These are phyloP conservation scores for Extremus antarcticus DNA, from an alignment of 495 filamentous ascomycete genomes.

Conservation along the genomic window DNA sequence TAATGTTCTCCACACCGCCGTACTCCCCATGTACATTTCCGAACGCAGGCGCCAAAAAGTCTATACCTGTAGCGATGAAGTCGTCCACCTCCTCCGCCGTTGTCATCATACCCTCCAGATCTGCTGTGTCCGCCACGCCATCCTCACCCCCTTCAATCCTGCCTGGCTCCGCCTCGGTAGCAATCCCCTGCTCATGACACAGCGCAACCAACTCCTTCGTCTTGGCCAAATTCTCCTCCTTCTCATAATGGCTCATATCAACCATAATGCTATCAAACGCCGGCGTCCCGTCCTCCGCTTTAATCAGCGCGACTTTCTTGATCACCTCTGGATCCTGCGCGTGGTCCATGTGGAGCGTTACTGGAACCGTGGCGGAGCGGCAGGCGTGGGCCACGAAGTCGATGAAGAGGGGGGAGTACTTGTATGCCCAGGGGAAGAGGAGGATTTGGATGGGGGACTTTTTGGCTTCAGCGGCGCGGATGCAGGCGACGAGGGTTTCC, in stretches of 20 bases:
- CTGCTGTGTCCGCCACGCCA: conserved; percentile 64
- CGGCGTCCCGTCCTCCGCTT: conserved; percentile 18
- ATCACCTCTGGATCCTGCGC: conserved; percentile 26
- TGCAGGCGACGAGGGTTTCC: conserved; percentile 68
- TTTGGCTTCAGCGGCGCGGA: conserved; percentile 65
- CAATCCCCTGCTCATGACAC: conserved; percentile 65
- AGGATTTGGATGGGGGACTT: conserved; percentile 68
- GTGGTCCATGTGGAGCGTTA: conserved; percentile 28
- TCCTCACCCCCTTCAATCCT: conserved; percentile 80
- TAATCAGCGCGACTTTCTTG: conserved; percentile 8
- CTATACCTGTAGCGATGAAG: conserved; percentile 69
- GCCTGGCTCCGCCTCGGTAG: conserved; percentile 70
- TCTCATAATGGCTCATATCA: conserved; percentile 53
- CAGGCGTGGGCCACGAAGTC: conserved; percentile 54
- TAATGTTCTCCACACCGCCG: conserved; percentile 54
- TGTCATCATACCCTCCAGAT: conserved; percentile 65
- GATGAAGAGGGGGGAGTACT: conserved; percentile 55
- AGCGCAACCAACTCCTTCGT: conserved; percentile 61
- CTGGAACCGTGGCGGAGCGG: conserved; percentile 41
- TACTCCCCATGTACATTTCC: conserved; percentile 82
- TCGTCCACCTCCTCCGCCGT: conserved; percentile 64
- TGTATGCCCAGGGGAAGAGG: conserved; percentile 76
- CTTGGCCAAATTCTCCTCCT: conserved; percentile 63
- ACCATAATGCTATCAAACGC: conserved; percentile 30
- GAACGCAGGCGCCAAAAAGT: conserved; percentile 76